Base-by-base conservation (phyloP, 495 filamentous ascomycete species). In the Jackrogersella multiformis region DNA sequence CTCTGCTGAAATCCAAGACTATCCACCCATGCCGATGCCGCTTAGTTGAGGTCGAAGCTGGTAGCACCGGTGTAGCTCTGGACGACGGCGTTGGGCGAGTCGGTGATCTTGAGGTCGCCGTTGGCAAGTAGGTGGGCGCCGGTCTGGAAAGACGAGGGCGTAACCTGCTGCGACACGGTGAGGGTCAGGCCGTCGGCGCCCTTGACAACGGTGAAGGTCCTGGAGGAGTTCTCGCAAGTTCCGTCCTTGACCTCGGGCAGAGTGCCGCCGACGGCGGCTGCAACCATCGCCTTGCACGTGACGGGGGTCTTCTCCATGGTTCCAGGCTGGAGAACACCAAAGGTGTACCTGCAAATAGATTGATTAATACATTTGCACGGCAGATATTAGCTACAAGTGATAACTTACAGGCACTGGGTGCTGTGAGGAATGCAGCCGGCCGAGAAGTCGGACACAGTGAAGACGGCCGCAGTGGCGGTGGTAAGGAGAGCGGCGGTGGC, bases 401-500 rank as follows among this genome's bases (percentile, higher is more conserved):
- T n/a, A n/a, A 52, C 73, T 38, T 57, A 73, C 73, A 60, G 67
- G 73, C 73, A 74, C 44, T 70, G 63, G n/a, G 71, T 66, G 63
- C 73, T 66, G 60, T 76, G 73, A 12, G 63, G 69, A 42, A 76
- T 61, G 55, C 73, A 76, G 23, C 66, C 72, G 41, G 71, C 71
- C 32, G 44, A 70, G 64, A 76, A 74, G 7, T 62, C 54, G 39
- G 62, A 64, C 23, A 74, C 69, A 21, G 67, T 41, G 51, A 74
- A 74, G 39, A 66, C 66, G 60, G 67, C 56, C 6, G 73, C 73
- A 23, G 56, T 34, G 24, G 64, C 64, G 18, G 64, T 34, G 42
- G 57, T 42, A n/a, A 51, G 26, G 51, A 64, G 38, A 28, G 53
- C 38, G 10, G 52, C 24, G 42, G 34, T 6, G 9, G 61, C 41